phyloP scores from a whole-genome alignment of 345 rosid species.

The Eucalyptus lansdowneana region DNA sequence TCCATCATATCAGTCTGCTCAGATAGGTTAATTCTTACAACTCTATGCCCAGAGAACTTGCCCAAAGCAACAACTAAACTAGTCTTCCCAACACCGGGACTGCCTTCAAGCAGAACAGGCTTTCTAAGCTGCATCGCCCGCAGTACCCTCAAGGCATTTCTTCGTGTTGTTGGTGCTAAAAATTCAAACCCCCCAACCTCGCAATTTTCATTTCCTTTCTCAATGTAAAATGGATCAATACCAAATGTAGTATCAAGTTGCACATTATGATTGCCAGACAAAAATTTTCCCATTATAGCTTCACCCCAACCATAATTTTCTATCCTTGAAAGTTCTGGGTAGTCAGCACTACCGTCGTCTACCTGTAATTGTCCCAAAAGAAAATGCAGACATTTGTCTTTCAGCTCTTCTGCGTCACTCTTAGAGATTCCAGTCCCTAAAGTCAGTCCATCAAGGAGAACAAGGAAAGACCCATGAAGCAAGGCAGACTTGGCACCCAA shows the following conservation, averaged over 20 bases:
- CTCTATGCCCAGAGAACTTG: slow-evolving; percentile 88
- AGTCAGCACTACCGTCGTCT: slow-evolving; percentile 1
- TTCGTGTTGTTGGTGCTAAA: slow-evolving; percentile 75
- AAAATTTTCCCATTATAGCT: slow-evolving; percentile 13
- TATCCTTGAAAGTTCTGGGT: slow-evolving; percentile 29
- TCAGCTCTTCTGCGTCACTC: slow-evolving; percentile 44
- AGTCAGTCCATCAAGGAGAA: slow-evolving; percentile 85
- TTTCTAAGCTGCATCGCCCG: slow-evolving; percentile 93
- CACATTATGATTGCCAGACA: slow-evolving; percentile 23
- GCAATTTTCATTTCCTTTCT: slow-evolving; percentile 34
- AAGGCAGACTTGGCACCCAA: slow-evolving; percentile 52
- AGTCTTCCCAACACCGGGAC: slow-evolving; percentile 99
- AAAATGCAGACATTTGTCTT: slow-evolving; percentile 53
- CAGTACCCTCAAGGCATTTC: slow-evolving; percentile 76
- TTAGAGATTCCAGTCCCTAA: slow-evolving; percentile 74
- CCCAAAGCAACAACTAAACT: slow-evolving; percentile 85
- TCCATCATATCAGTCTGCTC: slow-evolving; percentile 99
- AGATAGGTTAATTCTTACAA: slow-evolving; percentile 88
- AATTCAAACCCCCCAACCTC: slow-evolving; percentile 71
- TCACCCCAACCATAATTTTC: slow-evolving; percentile 85
- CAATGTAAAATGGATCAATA: slow-evolving; percentile 67
- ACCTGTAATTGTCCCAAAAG: slow-evolving; percentile 49
- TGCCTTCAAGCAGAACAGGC: slow-evolving; percentile 92
- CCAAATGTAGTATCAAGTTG: slow-evolving; percentile 43
- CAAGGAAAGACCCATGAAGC: slow-evolving; percentile 86